Evolutionary conservation across 2,329 filamentous ascomycete species (phyloP).

Genomic region (Pseudopithomyces maydicus): DNA sequence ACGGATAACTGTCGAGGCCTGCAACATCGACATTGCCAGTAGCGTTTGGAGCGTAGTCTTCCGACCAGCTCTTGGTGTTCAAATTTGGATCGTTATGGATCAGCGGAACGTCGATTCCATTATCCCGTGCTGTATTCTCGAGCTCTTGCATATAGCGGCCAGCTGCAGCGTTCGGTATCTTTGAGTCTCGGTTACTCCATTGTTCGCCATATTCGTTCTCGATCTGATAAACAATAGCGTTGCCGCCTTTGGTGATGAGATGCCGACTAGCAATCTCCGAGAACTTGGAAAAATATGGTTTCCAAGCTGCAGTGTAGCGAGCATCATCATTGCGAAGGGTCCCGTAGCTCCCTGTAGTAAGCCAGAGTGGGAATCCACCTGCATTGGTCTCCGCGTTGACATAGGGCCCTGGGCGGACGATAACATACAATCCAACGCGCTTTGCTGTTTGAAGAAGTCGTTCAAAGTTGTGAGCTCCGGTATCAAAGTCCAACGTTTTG

Average conservation of each 20-base stretch:
- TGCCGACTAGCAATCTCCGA: slow-evolving; percentile 58
- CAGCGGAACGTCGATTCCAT: slow-evolving; percentile 64
- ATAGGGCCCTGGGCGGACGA: slow-evolving; percentile 65
- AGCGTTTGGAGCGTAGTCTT: slow-evolving; percentile 60
- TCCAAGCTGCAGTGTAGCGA: slow-evolving; percentile 59
- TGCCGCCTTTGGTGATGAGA: slow-evolving; percentile 62
- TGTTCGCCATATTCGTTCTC: slow-evolving; percentile 60
- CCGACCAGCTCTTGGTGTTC: slow-evolving; percentile 63
- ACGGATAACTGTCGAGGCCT: slow-evolving; percentile 58
- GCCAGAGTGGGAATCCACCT: slow-evolving; percentile 66
- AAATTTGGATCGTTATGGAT: slow-evolving; percentile 66
- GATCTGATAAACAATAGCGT: slow-evolving; percentile 61
- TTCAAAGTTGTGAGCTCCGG: slow-evolving; percentile 59
- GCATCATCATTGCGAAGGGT: slow-evolving; percentile 58
- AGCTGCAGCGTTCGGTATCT: slow-evolving; percentile 55
- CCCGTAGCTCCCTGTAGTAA: slow-evolving; percentile 65
- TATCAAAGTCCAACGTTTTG: slow-evolving; percentile 56
- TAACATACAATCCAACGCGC: slow-evolving; percentile 60
- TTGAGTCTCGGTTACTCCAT: slow-evolving; percentile 43
- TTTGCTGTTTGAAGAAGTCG: slow-evolving; percentile 59
- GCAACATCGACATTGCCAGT: slow-evolving; percentile 61
- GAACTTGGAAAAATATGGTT: slow-evolving; percentile 58
- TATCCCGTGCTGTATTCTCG: slow-evolving; percentile 58
- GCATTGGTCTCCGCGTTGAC: slow-evolving; percentile 68
- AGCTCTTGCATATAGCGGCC: slow-evolving; percentile 64